A percentile compares a stretch with the other conserved stretches of the same genome.
phyloP scores from a whole-genome alignment of 371 early-diverging fungal species.

The Choanephora cucurbitarum region DNA sequence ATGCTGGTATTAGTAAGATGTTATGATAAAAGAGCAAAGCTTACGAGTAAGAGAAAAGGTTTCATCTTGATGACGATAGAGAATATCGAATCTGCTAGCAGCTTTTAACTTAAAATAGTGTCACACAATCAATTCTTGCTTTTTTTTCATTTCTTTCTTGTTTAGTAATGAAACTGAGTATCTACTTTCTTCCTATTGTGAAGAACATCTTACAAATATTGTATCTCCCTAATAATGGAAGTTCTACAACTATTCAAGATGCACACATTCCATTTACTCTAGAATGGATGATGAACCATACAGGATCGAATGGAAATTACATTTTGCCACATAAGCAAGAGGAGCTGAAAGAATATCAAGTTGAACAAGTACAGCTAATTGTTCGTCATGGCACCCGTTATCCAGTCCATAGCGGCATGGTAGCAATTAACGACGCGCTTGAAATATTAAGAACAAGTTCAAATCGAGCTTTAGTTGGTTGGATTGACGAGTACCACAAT shows the following conservation, averaged over 20 bases:
- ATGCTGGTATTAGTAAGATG: too few species aligned
- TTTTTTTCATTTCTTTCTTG: too few species aligned
- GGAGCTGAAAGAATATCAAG: neutral
- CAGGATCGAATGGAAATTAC: neutral
- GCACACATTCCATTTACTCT: neutral
- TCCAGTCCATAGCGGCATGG: conserved; percentile 21
- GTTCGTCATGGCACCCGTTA: conserved; percentile 40
- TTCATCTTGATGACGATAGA: too few species aligned
- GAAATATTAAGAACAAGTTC: conserved; percentile 9
- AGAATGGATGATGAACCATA: neutral
- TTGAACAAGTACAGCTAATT: conserved; percentile 33
- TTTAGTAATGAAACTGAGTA: too few species aligned
- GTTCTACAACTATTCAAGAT: neutral
- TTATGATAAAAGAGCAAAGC: too few species aligned
- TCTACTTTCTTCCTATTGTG: too few species aligned
- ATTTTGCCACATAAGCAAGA: neutral
- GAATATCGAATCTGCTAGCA: too few species aligned
- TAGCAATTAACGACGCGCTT: conserved; percentile 17
- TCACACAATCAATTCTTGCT: too few species aligned
- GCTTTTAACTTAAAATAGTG: too few species aligned
- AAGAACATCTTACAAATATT: too few species aligned
- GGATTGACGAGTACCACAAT: conserved; percentile 24
- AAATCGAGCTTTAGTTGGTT: conserved; percentile 12
- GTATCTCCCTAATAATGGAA: too few species aligned
- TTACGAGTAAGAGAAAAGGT: too few species aligned